Conservation (phyloP, 306 rosid species). For the Luffa acutangula region DNA sequence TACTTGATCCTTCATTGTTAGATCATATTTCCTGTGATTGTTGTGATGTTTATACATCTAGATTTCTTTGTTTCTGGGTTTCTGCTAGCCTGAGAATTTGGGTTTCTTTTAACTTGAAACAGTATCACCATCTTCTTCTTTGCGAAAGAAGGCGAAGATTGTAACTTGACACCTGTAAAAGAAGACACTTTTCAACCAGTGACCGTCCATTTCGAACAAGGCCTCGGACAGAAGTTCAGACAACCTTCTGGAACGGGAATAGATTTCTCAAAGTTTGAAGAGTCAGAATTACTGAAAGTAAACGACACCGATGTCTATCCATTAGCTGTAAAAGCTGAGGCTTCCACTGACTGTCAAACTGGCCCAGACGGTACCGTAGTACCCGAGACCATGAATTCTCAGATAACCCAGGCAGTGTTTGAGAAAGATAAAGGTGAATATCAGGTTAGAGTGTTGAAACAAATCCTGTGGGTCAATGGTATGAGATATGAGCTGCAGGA, state of each 20-base stretch:
- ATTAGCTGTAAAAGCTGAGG: slow-evolving; percentile 79
- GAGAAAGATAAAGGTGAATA: slow-evolving; percentile 83
- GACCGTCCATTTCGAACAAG: slow-evolving; percentile 59
- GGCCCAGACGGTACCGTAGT: slow-evolving; percentile 44
- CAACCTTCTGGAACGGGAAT: slow-evolving; percentile 79
- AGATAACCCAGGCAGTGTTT: slow-evolving; percentile 83
- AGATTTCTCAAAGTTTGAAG: slow-evolving; percentile 53
- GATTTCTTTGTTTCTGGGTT: background rate
- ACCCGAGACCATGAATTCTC: slow-evolving; percentile 45
- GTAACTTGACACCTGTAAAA: slow-evolving; percentile 56
- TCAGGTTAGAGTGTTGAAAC: slow-evolving; percentile 71
- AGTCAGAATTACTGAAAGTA: slow-evolving; percentile 51
- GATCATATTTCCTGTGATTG: background rate
- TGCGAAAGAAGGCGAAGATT: slow-evolving; percentile 81
- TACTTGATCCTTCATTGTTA: background rate
- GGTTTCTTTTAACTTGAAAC: slow-evolving; percentile 29
- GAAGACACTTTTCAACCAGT: slow-evolving; percentile 50
- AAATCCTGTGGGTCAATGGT: slow-evolving; percentile 81
- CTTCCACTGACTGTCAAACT: slow-evolving; percentile 28
- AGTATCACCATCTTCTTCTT: slow-evolving; percentile 79
- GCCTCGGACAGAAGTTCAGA: slow-evolving; percentile 91
- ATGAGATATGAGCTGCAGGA: slow-evolving; percentile 90
- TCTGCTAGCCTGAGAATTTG: slow-evolving; percentile 3
- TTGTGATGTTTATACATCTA: background rate
- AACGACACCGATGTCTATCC: slow-evolving; percentile 60